A percentile compares a stretch with the other conserved stretches of the same genome.
Evolutionary conservation across 2,329 filamentous ascomycete species (phyloP).

Genomic region (Ceratocystis destructans): DNA sequence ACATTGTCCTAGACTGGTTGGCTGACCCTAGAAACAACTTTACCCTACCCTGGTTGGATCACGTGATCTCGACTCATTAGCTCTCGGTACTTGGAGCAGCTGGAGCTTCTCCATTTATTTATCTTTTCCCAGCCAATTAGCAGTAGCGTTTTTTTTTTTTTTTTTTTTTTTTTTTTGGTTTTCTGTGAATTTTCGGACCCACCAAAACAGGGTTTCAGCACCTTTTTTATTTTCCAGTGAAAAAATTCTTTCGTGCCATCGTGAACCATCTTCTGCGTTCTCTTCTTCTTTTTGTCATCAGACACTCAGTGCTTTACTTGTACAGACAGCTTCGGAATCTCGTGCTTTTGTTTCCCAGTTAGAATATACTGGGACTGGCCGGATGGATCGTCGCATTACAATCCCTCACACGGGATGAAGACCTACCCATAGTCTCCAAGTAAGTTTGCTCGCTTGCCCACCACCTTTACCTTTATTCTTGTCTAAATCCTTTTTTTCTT

Average conservation of each 20-base stretch:
- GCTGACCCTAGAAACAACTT: not conserved
- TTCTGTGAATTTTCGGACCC: not conserved
- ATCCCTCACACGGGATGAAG: slow-evolving; percentile 17
- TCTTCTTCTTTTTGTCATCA: not conserved
- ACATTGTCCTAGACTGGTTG: not conserved
- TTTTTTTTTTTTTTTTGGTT: not conserved
- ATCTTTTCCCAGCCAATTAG: not conserved
- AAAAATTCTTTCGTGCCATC: not conserved
- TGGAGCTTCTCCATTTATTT: not conserved
- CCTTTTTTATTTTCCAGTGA: not conserved
- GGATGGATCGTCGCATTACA: slow-evolving; percentile 15
- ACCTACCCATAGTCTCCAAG: not conserved
- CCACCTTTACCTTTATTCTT: not conserved
- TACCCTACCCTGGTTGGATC: not conserved
- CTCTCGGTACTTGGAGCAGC: not conserved
- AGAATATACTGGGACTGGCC: slow-evolving; percentile 11
- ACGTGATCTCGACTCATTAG: not conserved
- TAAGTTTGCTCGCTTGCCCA: no score
- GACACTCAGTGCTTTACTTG: not conserved
- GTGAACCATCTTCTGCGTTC: not conserved
- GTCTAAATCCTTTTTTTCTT: slow-evolving; percentile 4
- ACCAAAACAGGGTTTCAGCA: slow-evolving; percentile 2
- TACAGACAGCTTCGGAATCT: not conserved
- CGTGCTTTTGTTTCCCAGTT: slow-evolving; percentile 2
- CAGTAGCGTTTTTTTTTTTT: not conserved